Evolutionary conservation across 2,329 filamentous ascomycete species (phyloP).

Genomic region (Polytolypa hystricis): DNA sequence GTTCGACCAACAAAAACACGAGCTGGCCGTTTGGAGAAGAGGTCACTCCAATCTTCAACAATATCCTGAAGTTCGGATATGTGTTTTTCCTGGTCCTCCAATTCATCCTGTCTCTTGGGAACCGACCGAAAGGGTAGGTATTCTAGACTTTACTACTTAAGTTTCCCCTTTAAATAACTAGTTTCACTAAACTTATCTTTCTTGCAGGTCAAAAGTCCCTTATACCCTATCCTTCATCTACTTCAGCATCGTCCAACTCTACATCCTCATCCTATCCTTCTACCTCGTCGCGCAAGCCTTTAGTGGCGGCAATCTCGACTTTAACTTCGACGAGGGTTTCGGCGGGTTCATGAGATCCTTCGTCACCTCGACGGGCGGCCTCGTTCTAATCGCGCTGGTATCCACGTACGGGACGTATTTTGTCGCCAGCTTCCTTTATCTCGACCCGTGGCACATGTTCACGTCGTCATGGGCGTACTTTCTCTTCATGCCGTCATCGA

Average conservation of each 20-base stretch:
- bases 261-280: constrained; percentile 76
- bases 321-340: constrained; percentile 53
- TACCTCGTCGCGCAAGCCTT: constrained; percentile 88
- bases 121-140: constrained; percentile 70
- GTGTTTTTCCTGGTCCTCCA: constrained; percentile 83
- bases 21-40: constrained; percentile 84
- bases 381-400: constrained; percentile 85
- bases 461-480: constrained; percentile 92
- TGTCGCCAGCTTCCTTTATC: constrained; percentile 88
- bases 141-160: too few species aligned
- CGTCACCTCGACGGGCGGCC: constrained; percentile 69
- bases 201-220: constrained; percentile 64
- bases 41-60: constrained; percentile 84
- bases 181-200: not conserved
- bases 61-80: constrained; percentile 81
- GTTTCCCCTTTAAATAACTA: not conserved
- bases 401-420: constrained; percentile 97
- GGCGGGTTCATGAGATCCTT: constrained; percentile 64
- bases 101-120: constrained; percentile 92
- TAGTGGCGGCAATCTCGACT: constrained; percentile 44
- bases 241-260: constrained; percentile 80
- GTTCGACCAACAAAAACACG: constrained; percentile 44
- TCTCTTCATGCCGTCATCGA: constrained; percentile 87
- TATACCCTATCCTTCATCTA: constrained; percentile 84
- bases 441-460: constrained; percentile 99